These are phyloP conservation scores for Sporothrix globosa DNA, from an alignment of 2,329 filamentous ascomycete species.

Conservation along the genomic window DNA sequence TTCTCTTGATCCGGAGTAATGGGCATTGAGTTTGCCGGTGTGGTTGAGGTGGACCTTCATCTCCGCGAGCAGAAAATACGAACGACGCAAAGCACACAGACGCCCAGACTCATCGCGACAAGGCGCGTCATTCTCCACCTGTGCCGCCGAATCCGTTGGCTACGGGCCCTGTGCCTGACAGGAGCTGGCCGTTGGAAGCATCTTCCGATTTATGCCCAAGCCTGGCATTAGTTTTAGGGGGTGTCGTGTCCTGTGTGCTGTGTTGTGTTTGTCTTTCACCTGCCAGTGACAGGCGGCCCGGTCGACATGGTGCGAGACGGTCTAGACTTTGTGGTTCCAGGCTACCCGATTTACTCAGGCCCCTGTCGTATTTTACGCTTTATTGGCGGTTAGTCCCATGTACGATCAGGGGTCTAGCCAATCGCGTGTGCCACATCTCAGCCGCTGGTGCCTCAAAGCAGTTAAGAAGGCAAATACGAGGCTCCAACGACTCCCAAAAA, in stretches of 20 bases:
- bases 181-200: background rate
- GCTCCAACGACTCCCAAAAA: background rate
- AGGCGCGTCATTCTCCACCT: background rate
- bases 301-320: background rate
- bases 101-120: background rate
- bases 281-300: background rate
- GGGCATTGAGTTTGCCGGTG: background rate
- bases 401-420: conserved; percentile 6
- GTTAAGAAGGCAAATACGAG: background rate
- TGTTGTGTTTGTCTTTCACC: too few relatives aligned
- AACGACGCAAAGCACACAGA: background rate
- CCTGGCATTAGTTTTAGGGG: background rate
- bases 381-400: conserved; percentile 17
- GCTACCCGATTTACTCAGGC: background rate
- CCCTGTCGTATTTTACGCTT: conserved; percentile 14
- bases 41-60: background rate
- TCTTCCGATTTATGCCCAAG: background rate
- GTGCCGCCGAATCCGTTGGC: background rate
- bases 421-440: conserved; percentile 26
- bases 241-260: too few relatives aligned
- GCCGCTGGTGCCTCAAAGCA: conserved; percentile 25
- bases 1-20: conserved; percentile 4
- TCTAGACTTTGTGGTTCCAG: conserved; percentile 17
- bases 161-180: background rate
- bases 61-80: background rate